Evolutionary conservation across 1,284 basidiomycete genomes (phyloP), one percentile per base, ranked within the genome.

Genomic region (Cutaneotrichosporon mucoides): DNA sequence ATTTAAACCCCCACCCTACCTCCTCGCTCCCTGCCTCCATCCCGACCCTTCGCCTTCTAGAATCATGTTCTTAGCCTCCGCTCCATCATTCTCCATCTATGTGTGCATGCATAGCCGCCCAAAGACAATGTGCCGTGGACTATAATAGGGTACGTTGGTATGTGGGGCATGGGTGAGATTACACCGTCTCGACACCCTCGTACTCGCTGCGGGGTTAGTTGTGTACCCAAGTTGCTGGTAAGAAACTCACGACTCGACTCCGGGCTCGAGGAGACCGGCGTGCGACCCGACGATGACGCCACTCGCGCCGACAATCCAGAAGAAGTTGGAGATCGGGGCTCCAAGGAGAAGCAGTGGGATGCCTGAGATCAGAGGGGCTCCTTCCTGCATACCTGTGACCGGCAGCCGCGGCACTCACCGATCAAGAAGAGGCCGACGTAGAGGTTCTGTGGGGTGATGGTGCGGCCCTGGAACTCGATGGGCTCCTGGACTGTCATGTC

Each of bases 391-490:
- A 13, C 24, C 9, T 10, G 33, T 12, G n/a, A 50, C 55, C 6
- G 57, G 54, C 38, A 33, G 16, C n/a, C 16, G 33, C 7, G 40
- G 53, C 5, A 60, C 72, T 46, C 60, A 73, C 76, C 77, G 55
- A 78, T 73, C 55, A 78, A 66, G 65, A 77, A 77, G 34, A 79
- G 73, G 48, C 67, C 85, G 44, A 83, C 87, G 80, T 94, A 95
- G 55, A 93, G 71, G 59, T 75, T 76, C 61, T 77, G 77, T 40
- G 81, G 81, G 16, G 81, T 81, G 62, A 83, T 77, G 53, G 75
- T 68, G 60, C 80, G 79, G 47, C 77, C 78, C 34, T 76, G 76
- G 40, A 82, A 73, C 66, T 82, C 79, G 69, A 80, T 67, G 6
- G 76, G 77, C 60, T 78, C 78, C 44, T 73, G 64, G 44, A 63